Evolutionary conservation across 139 green algal genomes (phyloP).

Genomic region (Klebsormidium nitens): DNA sequence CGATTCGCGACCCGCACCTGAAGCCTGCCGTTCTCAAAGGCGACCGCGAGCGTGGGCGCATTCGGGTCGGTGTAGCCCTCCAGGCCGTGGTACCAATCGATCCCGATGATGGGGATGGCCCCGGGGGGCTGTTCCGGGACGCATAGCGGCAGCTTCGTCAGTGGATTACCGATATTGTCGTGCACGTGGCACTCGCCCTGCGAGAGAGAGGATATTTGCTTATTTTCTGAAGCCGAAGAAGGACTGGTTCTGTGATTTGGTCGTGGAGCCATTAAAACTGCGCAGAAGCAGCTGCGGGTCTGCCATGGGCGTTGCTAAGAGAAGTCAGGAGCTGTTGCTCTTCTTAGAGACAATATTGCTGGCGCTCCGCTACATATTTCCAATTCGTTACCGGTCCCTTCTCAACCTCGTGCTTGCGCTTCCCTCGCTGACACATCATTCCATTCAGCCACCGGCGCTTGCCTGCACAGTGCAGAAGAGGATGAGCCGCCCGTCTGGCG

Average conservation of each 20-base stretch:
- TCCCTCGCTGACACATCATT: too few relatives aligned
- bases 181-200: constrained; percentile 65
- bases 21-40: constrained; percentile 64
- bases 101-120: constrained; percentile 47
- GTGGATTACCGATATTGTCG: constrained; percentile 65
- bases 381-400: too few relatives aligned
- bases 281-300: too few relatives aligned
- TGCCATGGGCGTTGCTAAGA: too few relatives aligned
- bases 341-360: not conserved
- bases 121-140: constrained; percentile 8
- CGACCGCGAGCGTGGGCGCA: constrained; percentile 60
- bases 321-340: too few relatives aligned
- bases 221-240: too few relatives aligned
- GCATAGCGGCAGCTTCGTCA: constrained; percentile 59
- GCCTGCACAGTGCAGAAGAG: constrained; percentile 47
- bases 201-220: too few relatives aligned
- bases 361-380: not conserved
- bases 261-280: too few relatives aligned
- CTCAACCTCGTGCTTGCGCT: too few relatives aligned
- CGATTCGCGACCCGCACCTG: not conserved
- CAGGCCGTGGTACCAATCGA: constrained; percentile 73
- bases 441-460: too few relatives aligned
- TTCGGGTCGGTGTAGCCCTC: constrained; percentile 56
- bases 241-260: too few relatives aligned
- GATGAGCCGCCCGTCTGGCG: constrained; percentile 60